Evolutionary conservation across 306 rosid species (phyloP).

Genomic region (Styphnolobium japonicum): DNA sequence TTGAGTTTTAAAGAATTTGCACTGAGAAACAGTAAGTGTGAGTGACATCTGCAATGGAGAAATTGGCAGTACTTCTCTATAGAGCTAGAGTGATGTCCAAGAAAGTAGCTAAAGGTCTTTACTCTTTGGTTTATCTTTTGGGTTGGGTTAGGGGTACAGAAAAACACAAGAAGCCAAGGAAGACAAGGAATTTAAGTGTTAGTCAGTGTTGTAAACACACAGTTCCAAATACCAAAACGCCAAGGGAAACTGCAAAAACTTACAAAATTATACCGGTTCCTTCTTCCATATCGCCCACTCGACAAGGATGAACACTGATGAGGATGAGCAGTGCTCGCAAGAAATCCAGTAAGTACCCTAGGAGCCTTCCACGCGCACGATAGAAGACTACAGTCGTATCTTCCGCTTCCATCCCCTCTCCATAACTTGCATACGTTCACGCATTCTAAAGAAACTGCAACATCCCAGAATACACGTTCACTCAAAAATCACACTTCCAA

Average conservation of each 20-base stretch:
- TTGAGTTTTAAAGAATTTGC: not conserved
- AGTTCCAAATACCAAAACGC: constrained; percentile 17
- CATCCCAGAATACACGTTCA: not conserved
- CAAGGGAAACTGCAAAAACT: constrained; percentile 46
- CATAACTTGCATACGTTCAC: constrained; percentile 73
- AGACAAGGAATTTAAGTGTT: not conserved
- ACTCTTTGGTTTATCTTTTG: no score
- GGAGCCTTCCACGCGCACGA: constrained; percentile 97
- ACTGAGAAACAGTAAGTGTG: not conserved
- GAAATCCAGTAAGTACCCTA: constrained; percentile 86
- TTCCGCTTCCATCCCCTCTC: constrained; percentile 80
- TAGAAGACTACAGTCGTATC: constrained; percentile 71
- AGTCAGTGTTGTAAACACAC: no score
- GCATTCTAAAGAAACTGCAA: constrained; percentile 90
- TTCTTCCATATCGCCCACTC: constrained; percentile 49
- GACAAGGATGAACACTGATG: constrained; percentile 43
- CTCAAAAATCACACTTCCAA: constrained; percentile 33
- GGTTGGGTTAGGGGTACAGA: no score
- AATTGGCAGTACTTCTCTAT: not conserved
- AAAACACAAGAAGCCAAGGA: not conserved
- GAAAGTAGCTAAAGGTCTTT: not conserved
- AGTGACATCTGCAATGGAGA: not conserved
- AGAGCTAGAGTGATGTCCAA: not conserved
- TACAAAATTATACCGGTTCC: constrained; percentile 69
- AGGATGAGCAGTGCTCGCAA: constrained; percentile 84